phyloP scores from a whole-genome alignment of 768 basidiomycete genomes.

The Gymnopilus junonius region DNA sequence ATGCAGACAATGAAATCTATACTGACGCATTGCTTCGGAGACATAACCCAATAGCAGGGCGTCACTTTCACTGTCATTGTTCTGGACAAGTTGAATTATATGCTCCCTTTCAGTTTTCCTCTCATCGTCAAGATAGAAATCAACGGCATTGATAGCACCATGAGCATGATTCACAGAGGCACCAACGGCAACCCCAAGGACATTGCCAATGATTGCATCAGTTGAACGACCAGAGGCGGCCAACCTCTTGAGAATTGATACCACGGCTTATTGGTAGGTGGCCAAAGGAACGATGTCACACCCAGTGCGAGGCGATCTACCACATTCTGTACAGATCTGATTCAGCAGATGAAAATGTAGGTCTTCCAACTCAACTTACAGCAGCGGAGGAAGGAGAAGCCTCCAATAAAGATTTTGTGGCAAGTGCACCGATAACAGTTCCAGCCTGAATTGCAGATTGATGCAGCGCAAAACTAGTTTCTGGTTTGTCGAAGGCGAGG shows the following conservation, averaged over 20 bases:
- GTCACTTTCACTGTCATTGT: conserved; percentile 32
- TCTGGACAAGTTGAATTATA: conserved; percentile 39
- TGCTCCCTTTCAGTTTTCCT: conserved; percentile 42
- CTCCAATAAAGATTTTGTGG: conserved; percentile 12
- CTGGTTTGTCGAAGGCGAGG: conserved; percentile 11
- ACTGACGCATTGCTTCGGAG: conserved; percentile 54
- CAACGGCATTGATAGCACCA: conserved; percentile 49
- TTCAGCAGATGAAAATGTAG: no score
- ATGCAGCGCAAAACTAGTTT: conserved; percentile 10
- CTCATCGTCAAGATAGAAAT: conserved; percentile 55
- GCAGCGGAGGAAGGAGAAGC: conserved; percentile 11
- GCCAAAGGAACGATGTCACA: conserved; percentile 32
- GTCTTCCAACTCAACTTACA: conserved; percentile 2
- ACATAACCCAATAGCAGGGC: conserved; percentile 51
- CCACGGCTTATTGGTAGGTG: conserved; percentile 33
- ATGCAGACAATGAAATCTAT: no score
- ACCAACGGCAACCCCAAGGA: conserved; percentile 51
- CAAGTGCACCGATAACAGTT: conserved; percentile 5
- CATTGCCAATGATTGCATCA: conserved; percentile 45
- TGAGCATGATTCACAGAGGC: conserved; percentile 51
- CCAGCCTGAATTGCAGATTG: conserved; percentile 14
- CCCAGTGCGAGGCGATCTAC: conserved; percentile 29
- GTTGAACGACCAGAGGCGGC: conserved; percentile 38
- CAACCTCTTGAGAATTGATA: conserved; percentile 45
- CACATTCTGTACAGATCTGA: conserved; percentile 30